Evolutionary conservation across 2,329 filamentous ascomycete genomes (phyloP), one percentile per base, ranked within the genome.

Genomic region (Clonostachys byssicola): DNA sequence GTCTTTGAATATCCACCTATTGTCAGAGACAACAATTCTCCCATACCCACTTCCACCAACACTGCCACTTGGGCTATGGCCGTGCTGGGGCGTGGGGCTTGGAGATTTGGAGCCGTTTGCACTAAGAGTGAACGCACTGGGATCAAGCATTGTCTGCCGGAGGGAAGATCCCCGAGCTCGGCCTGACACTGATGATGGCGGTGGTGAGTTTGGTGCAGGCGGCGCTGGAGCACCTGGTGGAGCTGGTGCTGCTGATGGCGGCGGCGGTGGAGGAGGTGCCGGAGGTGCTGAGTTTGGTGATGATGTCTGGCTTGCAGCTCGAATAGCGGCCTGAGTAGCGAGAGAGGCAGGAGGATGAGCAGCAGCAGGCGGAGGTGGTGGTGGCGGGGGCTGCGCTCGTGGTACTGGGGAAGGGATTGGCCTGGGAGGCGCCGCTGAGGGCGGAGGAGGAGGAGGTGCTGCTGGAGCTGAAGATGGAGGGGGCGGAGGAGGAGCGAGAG

Each of bases 1-100:
- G 42, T 86, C 81, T 56, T 92, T 87, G 61, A 96, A 99, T 53
- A 85, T 87, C 84, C 91, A 99, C 55, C 92, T 78, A 46, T 76
- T 66, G 64, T 97, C 94, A 52, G 90, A 80, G 44, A 96, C 83
- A 12, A 80, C 67, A 48, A 84, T 69, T 17, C 74, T 73, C 6
- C 60, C 60, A n/a, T 38, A 35, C 9, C 34, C 41, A 7, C 56
- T 52, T 34, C 60, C 50, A 49, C 56, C 59, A 3, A 55, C 53
- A 17, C 55, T 54, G 49, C 54, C 62, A 52, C 55, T 67, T 42
- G 65, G 67, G 12, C 36, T 39, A 30, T 9, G 23, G 5, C 14
- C 4, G 14, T n/a, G 36, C 36, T 39, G 36, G 17, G 17, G 14
- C 5, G 71, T 70, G 1, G 74, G 72, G 50, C 71, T 77, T 3